Evolutionary conservation across 768 basidiomycete species (phyloP).

Genomic region (Roridomyces roridus): DNA sequence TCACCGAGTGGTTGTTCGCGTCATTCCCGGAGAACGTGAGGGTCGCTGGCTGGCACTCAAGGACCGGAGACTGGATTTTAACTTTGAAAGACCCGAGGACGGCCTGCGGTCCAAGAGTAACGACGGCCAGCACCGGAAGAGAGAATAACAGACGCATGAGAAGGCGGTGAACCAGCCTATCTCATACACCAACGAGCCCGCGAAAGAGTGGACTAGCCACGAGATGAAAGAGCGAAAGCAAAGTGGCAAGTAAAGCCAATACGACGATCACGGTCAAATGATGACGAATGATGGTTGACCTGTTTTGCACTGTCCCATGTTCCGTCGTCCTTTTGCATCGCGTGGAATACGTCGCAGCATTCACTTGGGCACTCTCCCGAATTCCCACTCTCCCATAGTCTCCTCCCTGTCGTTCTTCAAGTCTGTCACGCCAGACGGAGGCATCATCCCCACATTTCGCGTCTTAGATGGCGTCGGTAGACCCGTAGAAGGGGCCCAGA

Average conservation of each 20-base stretch:
- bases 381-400: constrained; percentile 65
- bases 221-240: constrained; percentile 31
- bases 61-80: constrained; percentile 48
- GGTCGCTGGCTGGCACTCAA: constrained; percentile 59
- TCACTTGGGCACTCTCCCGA: constrained; percentile 41
- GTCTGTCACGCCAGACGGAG: constrained; percentile 64
- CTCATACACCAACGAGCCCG: constrained; percentile 32
- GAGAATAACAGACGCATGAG: constrained; percentile 34
- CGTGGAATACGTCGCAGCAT: constrained; percentile 14
- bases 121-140: constrained; percentile 36
- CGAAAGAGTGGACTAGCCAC: constrained; percentile 42
- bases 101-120: constrained; percentile 48
- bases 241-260: background rate
- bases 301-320: too few relatives aligned
- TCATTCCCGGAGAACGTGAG: constrained; percentile 51
- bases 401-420: constrained; percentile 82
- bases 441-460: constrained; percentile 84
- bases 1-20: constrained; percentile 31
- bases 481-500: constrained; percentile 71
- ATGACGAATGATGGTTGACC: too few relatives aligned
- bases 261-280: background rate
- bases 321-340: background rate
- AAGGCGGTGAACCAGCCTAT: constrained; percentile 27
- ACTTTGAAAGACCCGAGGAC: constrained; percentile 43
- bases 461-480: constrained; percentile 83